Evolutionary conservation across 116 monocot genomes (phyloP), one percentile per base, ranked within the genome.

Genomic region (Phalaenopsis hybrid): DNA sequence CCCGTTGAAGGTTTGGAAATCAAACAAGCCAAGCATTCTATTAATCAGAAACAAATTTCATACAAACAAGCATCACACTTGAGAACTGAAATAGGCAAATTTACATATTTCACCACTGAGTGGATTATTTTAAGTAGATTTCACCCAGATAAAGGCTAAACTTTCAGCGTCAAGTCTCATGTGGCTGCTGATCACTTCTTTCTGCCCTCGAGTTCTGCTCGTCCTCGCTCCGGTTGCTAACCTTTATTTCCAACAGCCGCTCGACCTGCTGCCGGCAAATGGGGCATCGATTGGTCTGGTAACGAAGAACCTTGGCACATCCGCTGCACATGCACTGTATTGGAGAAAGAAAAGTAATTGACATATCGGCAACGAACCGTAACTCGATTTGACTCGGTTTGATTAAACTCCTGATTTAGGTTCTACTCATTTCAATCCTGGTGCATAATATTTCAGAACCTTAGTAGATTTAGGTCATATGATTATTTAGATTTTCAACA

Each of bases 241-340:
- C 91, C 76, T 87, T 92, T 31, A 96, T 96, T 84, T 96, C 96
- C 75, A 96, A 78, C 23, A 96, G 81, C 17, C 92, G 88, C 77
- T 96, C 90, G 44, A 96, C 92, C 0, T 92, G 96, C 84, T 96
- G 96, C 81, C 96, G 84, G 84, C 94, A 96, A 68, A 96, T 92
- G 0, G 94, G 96, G 86, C 96, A 96, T 34, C 94, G 85, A 81
- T 91, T 92, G 4, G 92, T 87, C 70, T 92, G 96, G 68, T 87
- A 86, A 83, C 94, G 83, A 9, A 96, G 86, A 37, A 94, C 85
- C 83, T 92, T 91, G 1, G 96, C 96, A 80, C 96, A 96, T 59
- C 82, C 91, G 49, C 91, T 94, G 86, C 96, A 96, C 96, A 96
- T 92, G 81, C 96, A 96, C 96, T 96, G 88, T 80, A 85, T 81